Evolutionary conservation across 495 filamentous ascomycete genomes (phyloP).

Genomic region (Aspergillus indologenus): DNA sequence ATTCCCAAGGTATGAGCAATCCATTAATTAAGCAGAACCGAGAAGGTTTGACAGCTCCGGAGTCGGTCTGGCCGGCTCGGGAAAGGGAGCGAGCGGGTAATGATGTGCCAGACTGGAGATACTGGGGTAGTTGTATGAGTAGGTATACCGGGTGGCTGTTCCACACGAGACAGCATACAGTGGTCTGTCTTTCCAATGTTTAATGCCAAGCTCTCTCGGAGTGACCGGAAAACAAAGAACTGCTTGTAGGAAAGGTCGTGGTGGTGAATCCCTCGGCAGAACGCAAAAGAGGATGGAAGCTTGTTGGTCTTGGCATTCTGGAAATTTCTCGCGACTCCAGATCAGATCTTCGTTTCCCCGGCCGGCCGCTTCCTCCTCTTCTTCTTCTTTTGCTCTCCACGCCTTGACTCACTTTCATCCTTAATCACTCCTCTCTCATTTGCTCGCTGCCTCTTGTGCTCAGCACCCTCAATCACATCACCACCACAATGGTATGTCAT

Average conservation of each 20-base stretch:
- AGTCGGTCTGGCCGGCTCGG: background rate
- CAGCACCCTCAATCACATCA: constrained; percentile 8
- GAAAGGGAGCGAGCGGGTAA: background rate
- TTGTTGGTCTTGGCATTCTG: constrained; percentile 51
- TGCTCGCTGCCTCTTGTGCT: constrained; percentile 1
- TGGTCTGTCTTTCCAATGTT: background rate
- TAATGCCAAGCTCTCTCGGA: background rate
- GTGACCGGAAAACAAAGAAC: background rate
- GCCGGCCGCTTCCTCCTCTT: constrained; percentile 29
- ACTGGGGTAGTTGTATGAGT: background rate
- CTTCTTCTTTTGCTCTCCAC: constrained; percentile 30
- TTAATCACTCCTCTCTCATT: constrained; percentile 11
- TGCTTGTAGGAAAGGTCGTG: background rate
- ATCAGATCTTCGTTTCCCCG: constrained; percentile 38
- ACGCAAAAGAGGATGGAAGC: constrained; percentile 13
- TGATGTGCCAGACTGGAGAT: background rate
- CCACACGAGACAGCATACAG: background rate
- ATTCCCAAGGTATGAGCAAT: background rate
- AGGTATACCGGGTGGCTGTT: background rate
- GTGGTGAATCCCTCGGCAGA: constrained; percentile 34
- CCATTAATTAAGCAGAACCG: background rate
- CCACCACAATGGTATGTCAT: constrained; percentile 31
- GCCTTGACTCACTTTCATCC: constrained; percentile 24
- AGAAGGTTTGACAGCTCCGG: background rate
- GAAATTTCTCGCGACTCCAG: constrained; percentile 51